Evolutionary conservation across 257 asterid species (phyloP).

Genomic region (Capsicum baccatum): DNA sequence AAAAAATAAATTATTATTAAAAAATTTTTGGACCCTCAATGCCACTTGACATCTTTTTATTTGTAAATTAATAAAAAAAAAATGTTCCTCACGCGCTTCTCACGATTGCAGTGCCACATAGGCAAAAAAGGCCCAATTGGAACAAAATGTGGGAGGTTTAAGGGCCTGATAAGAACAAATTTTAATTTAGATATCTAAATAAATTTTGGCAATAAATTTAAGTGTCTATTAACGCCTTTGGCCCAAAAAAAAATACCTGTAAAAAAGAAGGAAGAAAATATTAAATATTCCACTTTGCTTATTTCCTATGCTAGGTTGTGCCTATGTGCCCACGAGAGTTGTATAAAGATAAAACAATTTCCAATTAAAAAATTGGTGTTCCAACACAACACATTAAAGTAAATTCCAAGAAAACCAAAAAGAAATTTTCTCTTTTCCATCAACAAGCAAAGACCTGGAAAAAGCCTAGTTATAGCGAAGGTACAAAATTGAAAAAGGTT

Average conservation of each 20-base stretch:
- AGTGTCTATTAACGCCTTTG: no score
- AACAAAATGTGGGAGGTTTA: no score
- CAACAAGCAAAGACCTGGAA: conserved; percentile 42
- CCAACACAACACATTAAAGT: conserved; percentile 37
- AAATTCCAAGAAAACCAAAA: conserved; percentile 39
- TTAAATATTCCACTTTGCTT: conserved; percentile 28
- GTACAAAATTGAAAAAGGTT: not conserved
- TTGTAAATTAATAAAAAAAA: no score
- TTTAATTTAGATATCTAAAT: no score
- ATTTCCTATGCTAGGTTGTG: conserved; percentile 16
- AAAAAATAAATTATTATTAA: no score
- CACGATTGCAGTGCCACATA: no score
- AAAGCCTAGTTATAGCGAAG: not conserved
- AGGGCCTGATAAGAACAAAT: no score
- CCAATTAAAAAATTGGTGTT: conserved; percentile 28
- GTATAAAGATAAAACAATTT: conserved; percentile 32
- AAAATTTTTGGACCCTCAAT: no score
- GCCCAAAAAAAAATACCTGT: not conserved
- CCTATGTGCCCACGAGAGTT: not conserved
- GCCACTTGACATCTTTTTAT: no score
- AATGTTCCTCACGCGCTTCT: no score
- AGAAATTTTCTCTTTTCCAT: conserved; percentile 30
- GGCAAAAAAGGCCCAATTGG: no score
- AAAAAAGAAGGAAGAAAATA: not conserved
- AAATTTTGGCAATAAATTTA: no score